Evolutionary conservation across 805 yeast genomes (phyloP).

Genomic region (Wickerhamiella hasegawae): DNA sequence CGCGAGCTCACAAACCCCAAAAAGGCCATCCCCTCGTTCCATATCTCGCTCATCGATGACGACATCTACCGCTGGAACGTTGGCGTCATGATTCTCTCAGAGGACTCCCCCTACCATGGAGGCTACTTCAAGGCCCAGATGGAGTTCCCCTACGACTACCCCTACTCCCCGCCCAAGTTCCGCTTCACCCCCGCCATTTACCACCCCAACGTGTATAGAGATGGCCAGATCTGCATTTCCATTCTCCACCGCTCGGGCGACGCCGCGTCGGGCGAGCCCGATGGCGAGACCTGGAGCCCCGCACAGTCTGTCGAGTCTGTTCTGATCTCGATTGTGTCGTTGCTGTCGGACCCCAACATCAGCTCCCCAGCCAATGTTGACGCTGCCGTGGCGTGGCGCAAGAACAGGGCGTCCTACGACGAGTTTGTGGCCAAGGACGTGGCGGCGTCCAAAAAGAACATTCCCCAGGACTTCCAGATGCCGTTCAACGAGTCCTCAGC

Average conservation of each 20-base stretch:
- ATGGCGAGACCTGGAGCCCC: slow-evolving; percentile 72
- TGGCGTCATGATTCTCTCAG: slow-evolving; percentile 81
- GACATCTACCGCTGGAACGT: slow-evolving; percentile 60
- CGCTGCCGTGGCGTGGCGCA: slow-evolving; percentile 83
- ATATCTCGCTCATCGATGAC: slow-evolving; percentile 42
- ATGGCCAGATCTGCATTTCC: slow-evolving; percentile 85
- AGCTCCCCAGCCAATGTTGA: slow-evolving; percentile 92
- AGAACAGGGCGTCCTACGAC: slow-evolving; percentile 60
- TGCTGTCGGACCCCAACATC: slow-evolving; percentile 86
- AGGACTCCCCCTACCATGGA: slow-evolving; percentile 83
- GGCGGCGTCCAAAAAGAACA: slow-evolving; percentile 51
- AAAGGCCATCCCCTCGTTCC: slow-evolving; percentile 57
- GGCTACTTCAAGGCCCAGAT: slow-evolving; percentile 88
- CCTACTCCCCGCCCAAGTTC: slow-evolving; percentile 84
- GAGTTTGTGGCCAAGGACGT: slow-evolving; percentile 68
- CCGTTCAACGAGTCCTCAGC: slow-evolving; percentile 49
- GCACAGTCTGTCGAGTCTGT: slow-evolving; percentile 81
- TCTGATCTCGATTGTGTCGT: slow-evolving; percentile 73
- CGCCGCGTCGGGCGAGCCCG: slow-evolving; percentile 79
- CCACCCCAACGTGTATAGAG: slow-evolving; percentile 90
- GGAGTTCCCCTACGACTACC: slow-evolving; percentile 84
- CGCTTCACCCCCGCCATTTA: slow-evolving; percentile 84
- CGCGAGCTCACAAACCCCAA: slow-evolving; percentile 87
- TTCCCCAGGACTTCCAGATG: slow-evolving; percentile 73
- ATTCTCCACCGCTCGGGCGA: slow-evolving; percentile 87